Evolutionary conservation across 352 stramenopile genomes (phyloP).

Genomic region (Pythium coloratum): DNA sequence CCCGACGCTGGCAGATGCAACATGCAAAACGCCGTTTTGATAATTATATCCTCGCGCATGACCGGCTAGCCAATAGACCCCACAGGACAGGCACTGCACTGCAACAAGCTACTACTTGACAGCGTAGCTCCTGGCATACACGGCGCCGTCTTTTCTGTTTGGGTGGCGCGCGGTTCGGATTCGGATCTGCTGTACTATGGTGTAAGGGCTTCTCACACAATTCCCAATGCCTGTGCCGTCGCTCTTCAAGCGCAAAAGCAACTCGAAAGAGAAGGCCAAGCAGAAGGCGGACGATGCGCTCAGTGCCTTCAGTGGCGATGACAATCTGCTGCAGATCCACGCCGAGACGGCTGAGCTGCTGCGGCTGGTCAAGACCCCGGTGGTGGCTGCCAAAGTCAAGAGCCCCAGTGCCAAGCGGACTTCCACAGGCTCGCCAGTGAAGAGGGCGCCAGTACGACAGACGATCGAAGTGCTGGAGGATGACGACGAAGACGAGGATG

Average conservation of each 20-base stretch:
- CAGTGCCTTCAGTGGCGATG: conserved; percentile 42
- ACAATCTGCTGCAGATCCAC: conserved; percentile 57
- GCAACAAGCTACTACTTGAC: neutral
- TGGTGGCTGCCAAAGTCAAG: conserved; percentile 9
- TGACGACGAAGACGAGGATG: conserved; percentile 35
- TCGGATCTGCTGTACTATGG: neutral
- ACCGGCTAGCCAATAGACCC: neutral
- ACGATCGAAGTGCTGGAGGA: conserved; percentile 76
- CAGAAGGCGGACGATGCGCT: conserved; percentile 16
- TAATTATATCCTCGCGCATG: neutral
- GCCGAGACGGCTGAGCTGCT: conserved; percentile 61
- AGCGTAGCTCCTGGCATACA: neutral
- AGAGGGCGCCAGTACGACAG: conserved; percentile 31
- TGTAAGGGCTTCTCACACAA: neutral
- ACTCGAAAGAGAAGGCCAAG: conserved; percentile 26
- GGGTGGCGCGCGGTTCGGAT: neutral
- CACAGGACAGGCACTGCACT: neutral
- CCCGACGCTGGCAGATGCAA: neutral
- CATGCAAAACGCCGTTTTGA: neutral
- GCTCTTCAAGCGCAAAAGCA: conserved; percentile 40
- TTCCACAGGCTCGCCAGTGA: conserved; percentile 22
- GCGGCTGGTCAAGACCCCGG: conserved; percentile 50
- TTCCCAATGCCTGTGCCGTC: conserved; percentile 30
- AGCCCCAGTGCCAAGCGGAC: neutral
- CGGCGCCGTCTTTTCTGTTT: neutral